Evolutionary conservation across 495 filamentous ascomycete genomes (phyloP), one percentile per base, ranked within the genome.

Genomic region (Neurospora cerealis): DNA sequence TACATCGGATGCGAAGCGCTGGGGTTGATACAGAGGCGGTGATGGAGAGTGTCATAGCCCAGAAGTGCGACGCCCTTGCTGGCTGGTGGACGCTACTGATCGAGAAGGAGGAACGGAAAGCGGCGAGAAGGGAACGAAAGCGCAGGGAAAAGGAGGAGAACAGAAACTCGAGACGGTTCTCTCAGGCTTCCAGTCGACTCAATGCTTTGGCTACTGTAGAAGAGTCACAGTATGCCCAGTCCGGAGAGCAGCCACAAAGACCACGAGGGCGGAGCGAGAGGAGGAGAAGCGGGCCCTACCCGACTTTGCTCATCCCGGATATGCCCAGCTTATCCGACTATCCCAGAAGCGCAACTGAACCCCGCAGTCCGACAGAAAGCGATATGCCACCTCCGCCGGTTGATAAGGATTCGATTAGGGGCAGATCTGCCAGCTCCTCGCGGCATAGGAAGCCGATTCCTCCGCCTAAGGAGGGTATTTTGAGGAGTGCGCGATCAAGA

Each of bases 71-170:
- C 80, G 86, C 88, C 11, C 83, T 99, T 44, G 94, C 94, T 69
- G 96, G 96, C 11, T 99, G 96, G 96, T 99, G 96, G 96, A 92
- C 93, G 21, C 82, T 99, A 34, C 82, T 98, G 73, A 92, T 98
- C 70, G 96, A 98, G 79, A 98, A 98, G 80, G 96, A 99, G 79
- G 92, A 96, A 80, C 89, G 94, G 4, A 99, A 98, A 80, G 92
- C 94, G 74, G 87, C 85, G 73, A 90, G 94, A 74, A 86, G 93
- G 75, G 94, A 98, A 75, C 88, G 90, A 66, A 97, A 93, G 78
- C 90, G 96, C 41, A 93, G 87, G 78, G 95, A 98, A 79, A 89
- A 88, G 71, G 94, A 97, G 75, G 95, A 97, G 77, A 91, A 90
- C 60, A 91, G 94, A 81, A 93, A 87, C 76, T 86, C 94, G 15